phyloP scores from a whole-genome alignment of 148 eudicot species.

The Dianthus caryophyllus region DNA sequence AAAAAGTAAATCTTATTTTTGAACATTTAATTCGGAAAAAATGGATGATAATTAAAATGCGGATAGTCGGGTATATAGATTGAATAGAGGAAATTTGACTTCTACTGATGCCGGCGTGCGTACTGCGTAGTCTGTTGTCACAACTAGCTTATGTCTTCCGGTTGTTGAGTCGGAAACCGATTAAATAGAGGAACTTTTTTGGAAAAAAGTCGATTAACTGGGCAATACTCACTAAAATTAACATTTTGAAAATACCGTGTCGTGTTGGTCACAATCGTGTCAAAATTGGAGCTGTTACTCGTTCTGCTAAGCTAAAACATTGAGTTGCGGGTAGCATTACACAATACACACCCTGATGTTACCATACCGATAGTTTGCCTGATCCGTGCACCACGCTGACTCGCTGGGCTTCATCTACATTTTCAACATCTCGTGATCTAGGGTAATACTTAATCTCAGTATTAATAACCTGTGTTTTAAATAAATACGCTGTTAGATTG shows the following conservation, averaged over 20 bases:
- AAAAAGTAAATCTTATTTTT: no score
- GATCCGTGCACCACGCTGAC: neutral
- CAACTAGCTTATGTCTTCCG: neutral
- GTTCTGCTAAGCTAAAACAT: no score
- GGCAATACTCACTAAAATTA: no score
- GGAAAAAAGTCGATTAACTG: no score
- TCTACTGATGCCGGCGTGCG: neutral
- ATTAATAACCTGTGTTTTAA: conserved; percentile 19
- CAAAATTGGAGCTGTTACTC: no score
- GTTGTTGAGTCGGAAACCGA: neutral
- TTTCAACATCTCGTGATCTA: neutral
- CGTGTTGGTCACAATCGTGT: no score
- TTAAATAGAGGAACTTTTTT: neutral
- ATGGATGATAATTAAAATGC: no score
- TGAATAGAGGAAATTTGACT: neutral
- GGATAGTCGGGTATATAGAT: no score
- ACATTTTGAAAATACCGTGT: no score
- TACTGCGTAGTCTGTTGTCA: neutral
- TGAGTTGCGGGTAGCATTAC: conserved; percentile 10
- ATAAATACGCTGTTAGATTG: no score
- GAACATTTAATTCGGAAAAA: no score
- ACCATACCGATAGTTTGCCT: neutral
- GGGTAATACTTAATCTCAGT: neutral
- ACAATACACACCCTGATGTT: neutral
- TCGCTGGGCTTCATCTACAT: neutral